phyloP scores from a whole-genome alignment of 2,329 filamentous ascomycete genomes.

The Penicillium sclerotigenum region DNA sequence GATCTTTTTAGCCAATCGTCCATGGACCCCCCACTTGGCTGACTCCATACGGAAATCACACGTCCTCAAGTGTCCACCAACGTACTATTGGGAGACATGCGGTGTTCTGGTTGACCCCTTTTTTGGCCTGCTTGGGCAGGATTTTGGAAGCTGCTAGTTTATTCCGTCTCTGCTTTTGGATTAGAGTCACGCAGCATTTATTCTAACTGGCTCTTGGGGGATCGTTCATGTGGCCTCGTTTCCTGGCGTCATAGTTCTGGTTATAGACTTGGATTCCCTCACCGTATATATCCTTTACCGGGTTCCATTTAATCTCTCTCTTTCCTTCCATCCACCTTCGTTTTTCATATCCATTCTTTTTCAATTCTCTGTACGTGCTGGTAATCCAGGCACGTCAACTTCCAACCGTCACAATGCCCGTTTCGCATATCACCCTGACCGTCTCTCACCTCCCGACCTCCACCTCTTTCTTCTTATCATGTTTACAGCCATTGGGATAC shows the following conservation, averaged over 20 bases:
- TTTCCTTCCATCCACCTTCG: conserved; percentile 1
- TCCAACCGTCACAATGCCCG: conserved; percentile 49
- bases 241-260: conserved; percentile 19
- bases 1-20: conserved; percentile 5
- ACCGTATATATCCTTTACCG: conserved; percentile 23
- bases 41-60: conserved; percentile 7
- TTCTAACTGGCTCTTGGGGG: conserved; percentile 15
- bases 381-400: conserved; percentile 4
- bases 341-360: background rate
- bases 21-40: background rate
- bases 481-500: conserved; percentile 74
- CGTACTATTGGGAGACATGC: conserved; percentile 1
- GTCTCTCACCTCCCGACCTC: conserved; percentile 77
- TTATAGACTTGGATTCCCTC: conserved; percentile 17
- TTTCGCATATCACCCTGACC: conserved; percentile 61
- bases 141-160: conserved; percentile 4
- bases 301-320: conserved; percentile 3
- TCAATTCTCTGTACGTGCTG: background rate
- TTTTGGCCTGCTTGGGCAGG: conserved; percentile 16
- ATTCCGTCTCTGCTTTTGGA: conserved; percentile 6
- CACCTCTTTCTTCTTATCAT: conserved; percentile 77
- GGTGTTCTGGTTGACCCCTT: conserved; percentile 3
- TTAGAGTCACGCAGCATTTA: conserved; percentile 3
- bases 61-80: conserved; percentile 5
- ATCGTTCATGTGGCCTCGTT: conserved; percentile 8